These are phyloP conservation scores for Ophiostoma piceae DNA, from an alignment of 2,329 filamentous ascomycete genomes.

Conservation along the genomic window DNA sequence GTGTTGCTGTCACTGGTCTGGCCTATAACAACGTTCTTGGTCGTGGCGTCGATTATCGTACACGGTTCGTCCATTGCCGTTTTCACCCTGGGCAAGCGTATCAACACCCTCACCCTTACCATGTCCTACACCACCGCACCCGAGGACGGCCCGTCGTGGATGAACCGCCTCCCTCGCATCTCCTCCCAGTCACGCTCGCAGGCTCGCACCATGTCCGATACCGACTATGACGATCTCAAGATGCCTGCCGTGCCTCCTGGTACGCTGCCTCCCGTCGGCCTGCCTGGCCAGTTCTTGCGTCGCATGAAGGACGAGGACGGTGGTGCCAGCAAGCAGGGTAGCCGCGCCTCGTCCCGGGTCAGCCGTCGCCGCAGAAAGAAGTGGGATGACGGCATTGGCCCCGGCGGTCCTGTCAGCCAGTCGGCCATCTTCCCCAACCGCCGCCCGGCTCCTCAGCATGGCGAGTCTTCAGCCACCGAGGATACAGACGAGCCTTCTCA, in stretches of 20 bases:
- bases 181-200: slow-evolving; percentile 68
- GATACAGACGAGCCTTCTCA: slow-evolving; percentile 28
- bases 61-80: slow-evolving; percentile 98
- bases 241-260: slow-evolving; percentile 60
- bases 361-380: slow-evolving; percentile 61
- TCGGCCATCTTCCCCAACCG: slow-evolving; percentile 77
- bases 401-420: slow-evolving; percentile 81
- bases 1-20: slow-evolving; percentile 80
- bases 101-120: slow-evolving; percentile 91
- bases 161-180: slow-evolving; percentile 79
- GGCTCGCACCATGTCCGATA: slow-evolving; percentile 76
- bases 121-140: slow-evolving; percentile 92
- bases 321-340: slow-evolving; percentile 46
- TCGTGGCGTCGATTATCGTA: slow-evolving; percentile 88
- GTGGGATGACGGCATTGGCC: slow-evolving; percentile 65
- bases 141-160: slow-evolving; percentile 87
- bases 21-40: slow-evolving; percentile 91
- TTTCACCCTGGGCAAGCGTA: slow-evolving; percentile 94
- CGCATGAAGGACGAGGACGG: slow-evolving; percentile 71
- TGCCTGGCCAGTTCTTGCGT: slow-evolving; percentile 72
- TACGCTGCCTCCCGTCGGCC: slow-evolving; percentile 63
- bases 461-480: slow-evolving; percentile 27
- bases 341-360: slow-evolving; percentile 56
- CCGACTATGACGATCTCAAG: slow-evolving; percentile 62
- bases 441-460: slow-evolving; percentile 15